Evolutionary conservation across 352 stramenopile species (phyloP), one percentile per base, ranked within the genome.

Genomic region (Phytophthora ramorum): DNA sequence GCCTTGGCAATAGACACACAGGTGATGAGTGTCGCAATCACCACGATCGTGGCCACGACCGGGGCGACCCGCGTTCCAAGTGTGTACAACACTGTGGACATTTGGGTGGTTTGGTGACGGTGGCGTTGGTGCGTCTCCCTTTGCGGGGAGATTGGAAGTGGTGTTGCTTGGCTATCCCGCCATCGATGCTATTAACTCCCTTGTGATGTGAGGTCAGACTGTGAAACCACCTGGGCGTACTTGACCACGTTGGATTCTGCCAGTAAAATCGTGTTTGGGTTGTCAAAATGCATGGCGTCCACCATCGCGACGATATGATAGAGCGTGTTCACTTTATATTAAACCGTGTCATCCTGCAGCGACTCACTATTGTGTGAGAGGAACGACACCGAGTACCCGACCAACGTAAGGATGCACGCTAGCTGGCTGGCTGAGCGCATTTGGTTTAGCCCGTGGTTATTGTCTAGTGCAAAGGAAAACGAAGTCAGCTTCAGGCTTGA

Each of bases 361-460:
- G 72, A 64, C 30, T 71, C 63, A 32, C 66, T 71, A 43, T 75
- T 62, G 53, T 85, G 75, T 34, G 77, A 84, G 20, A 85, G 66
- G 56, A 85, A 87, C 22, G 81, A 73, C 8, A 87, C 46, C 30
- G 78, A 85, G 49, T 87, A 90, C 6, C 81, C 78, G 1, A 90
- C 78, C 4, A 90, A 54, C 19, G 75, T 74, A 20, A 87, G 58
- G 57, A 87, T 86, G 50, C 74, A 84, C 9, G 26, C 63, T 22
- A 90, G 44, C 41, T 90, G 81, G 20, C 73, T 73, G 1, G 67
- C 78, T 0, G 80, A 78, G 9, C 80, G 80, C 59, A 86, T 66
- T 53, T 90, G 81, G 49, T 87, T 85, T 7, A 76, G 52, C 2
- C 54, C 44, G 7, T 51, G 41, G 16, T 67, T 43, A 40, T 73